A percentile compares a stretch with the other conserved stretches of the same genome.
phyloP scores from a whole-genome alignment of 495 filamentous ascomycete species.

The Apodospora peruviana region DNA sequence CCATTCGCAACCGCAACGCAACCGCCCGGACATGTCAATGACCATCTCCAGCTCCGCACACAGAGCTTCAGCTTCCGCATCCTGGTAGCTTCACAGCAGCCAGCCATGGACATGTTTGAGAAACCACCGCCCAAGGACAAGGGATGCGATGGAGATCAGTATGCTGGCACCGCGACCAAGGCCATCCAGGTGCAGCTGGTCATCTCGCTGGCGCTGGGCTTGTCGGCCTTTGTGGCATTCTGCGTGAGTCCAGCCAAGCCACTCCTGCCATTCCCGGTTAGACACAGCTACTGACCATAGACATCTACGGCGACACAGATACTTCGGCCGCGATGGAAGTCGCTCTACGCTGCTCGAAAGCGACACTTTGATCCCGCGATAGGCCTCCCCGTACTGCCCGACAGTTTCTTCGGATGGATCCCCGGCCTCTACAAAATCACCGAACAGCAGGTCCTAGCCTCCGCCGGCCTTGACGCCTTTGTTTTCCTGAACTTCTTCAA shows the following conservation, averaged over 20 bases:
- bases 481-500: slow-evolving; percentile 94
- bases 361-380: slow-evolving; percentile 61
- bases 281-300: too few relatives aligned
- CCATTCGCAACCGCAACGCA: too few relatives aligned
- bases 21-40: too few relatives aligned
- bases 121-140: slow-evolving; percentile 9
- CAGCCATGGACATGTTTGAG: slow-evolving; percentile 18
- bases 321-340: slow-evolving; percentile 86
- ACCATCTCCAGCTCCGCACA: too few relatives aligned
- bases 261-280: too few relatives aligned
- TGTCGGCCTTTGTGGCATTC: slow-evolving; percentile 48
- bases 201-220: slow-evolving; percentile 43
- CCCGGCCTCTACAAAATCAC: slow-evolving; percentile 80
- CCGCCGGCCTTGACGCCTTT: slow-evolving; percentile 91
- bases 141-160: slow-evolving; percentile 24
- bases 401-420: slow-evolving; percentile 91
- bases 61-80: slow-evolving; percentile 3
- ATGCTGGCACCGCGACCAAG: slow-evolving; percentile 24
- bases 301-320: too few relatives aligned
- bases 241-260: slow-evolving; percentile 42
- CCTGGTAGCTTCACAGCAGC: too few relatives aligned
- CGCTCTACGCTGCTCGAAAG: slow-evolving; percentile 86
- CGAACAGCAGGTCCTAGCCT: slow-evolving; percentile 82
- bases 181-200: slow-evolving; percentile 49
- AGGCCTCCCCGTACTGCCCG: slow-evolving; percentile 75